These are phyloP conservation scores for Geotrichum phurueaensis DNA, from an alignment of 1,139 yeast genomes.

Conservation along the genomic window DNA sequence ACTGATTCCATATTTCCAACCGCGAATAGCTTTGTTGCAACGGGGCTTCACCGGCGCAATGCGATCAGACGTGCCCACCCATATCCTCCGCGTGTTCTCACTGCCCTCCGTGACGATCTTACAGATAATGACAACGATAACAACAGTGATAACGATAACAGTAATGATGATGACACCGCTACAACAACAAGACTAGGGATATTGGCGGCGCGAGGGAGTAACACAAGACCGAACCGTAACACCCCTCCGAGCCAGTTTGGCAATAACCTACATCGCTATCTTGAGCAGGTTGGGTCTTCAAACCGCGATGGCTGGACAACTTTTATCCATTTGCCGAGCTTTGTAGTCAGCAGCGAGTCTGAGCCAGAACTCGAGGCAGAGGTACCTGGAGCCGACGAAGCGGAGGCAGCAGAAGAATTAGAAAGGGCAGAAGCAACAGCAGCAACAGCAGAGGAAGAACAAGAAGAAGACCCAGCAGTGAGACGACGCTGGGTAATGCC, in stretches of 20 bases:
- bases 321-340: neutral
- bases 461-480: neutral
- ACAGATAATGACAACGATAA: neutral
- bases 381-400: neutral
- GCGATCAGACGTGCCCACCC: neutral
- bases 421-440: neutral
- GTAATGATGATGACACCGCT: neutral
- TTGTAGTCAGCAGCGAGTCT: neutral
- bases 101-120: neutral
- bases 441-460: neutral
- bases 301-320: neutral
- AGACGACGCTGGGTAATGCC: neutral
- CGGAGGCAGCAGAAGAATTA: neutral
- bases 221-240: neutral
- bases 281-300: neutral
- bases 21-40: neutral
- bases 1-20: neutral
- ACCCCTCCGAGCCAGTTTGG: neutral
- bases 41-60: neutral
- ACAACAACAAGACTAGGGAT: neutral
- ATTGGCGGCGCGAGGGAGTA: neutral
- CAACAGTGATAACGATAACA: neutral
- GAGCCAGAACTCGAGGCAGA: neutral
- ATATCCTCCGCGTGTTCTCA: neutral
- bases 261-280: neutral